Percentiles rank a stretch among this genome's conserved stretches.
Conservation (phyloP, 208 protist genomes). For the Trypanosoma vivax region DNA sequence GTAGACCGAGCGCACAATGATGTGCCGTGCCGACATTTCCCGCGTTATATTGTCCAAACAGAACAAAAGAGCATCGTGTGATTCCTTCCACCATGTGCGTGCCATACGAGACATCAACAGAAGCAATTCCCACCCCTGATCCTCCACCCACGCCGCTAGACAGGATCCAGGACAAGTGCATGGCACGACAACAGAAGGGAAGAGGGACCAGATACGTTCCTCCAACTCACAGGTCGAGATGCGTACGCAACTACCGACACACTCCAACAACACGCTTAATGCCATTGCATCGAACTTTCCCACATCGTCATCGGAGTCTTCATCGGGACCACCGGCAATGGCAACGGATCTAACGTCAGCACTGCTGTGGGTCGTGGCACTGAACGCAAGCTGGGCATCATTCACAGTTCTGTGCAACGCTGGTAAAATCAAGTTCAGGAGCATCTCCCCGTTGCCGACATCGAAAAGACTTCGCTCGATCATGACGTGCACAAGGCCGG, state of each 20-base stretch:
- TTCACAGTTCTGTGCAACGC: slow-evolving; percentile 27
- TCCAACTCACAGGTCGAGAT: slow-evolving; percentile 10
- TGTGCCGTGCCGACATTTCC: slow-evolving; percentile 43
- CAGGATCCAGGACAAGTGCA: slow-evolving; percentile 37
- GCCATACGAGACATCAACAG: slow-evolving; percentile 39
- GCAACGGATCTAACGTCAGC: background rate
- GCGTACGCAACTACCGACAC: slow-evolving; percentile 31
- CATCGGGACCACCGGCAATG: slow-evolving; percentile 20
- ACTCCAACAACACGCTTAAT: slow-evolving; percentile 52
- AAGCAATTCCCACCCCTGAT: slow-evolving; percentile 74
- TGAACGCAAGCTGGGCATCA: background rate
- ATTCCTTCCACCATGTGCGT: slow-evolving; percentile 5
- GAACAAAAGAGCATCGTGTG: slow-evolving; percentile 31
- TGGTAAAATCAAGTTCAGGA: slow-evolving; percentile 50
- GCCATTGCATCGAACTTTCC: slow-evolving; percentile 23
- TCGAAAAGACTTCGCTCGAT: slow-evolving; percentile 29
- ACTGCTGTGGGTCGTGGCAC: background rate
- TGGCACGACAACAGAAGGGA: slow-evolving; percentile 33
- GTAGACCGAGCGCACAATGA: slow-evolving; percentile 38
- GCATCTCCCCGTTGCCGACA: slow-evolving; percentile 24
- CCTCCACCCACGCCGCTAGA: slow-evolving; percentile 62
- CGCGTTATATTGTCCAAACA: slow-evolving; percentile 38
- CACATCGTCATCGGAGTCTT: slow-evolving; percentile 21
- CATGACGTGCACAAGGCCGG: slow-evolving; percentile 48
- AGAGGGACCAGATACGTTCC: slow-evolving; percentile 43